Conservation (phyloP, 306 rosid genomes). For the Castanea crenata region DNA sequence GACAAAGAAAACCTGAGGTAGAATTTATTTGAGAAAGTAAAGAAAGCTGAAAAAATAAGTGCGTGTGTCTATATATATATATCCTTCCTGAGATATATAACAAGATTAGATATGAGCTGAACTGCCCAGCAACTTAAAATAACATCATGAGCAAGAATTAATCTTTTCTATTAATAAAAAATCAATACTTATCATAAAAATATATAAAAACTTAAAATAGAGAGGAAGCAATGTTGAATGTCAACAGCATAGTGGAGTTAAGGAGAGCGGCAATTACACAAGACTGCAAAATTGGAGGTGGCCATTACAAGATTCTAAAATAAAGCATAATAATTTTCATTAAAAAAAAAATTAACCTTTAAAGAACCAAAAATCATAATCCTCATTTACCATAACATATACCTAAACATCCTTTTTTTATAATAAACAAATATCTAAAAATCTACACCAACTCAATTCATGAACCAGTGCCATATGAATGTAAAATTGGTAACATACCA, state of each 20-base stretch:
- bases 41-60: background rate
- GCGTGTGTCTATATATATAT: background rate
- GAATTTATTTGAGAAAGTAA: background rate
- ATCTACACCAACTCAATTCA: slow-evolving; percentile 1
- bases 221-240: background rate
- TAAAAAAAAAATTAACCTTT: background rate
- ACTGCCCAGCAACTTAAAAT: background rate
- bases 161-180: too few relatives aligned
- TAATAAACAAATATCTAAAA: background rate
- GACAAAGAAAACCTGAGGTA: background rate
- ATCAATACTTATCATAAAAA: too few relatives aligned
- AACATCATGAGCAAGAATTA: too few relatives aligned
- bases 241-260: background rate
- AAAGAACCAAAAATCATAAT: background rate
- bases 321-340: background rate
- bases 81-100: background rate
- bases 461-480: slow-evolving; percentile 17
- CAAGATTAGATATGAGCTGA: background rate
- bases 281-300: background rate
- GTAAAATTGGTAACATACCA: slow-evolving; percentile 52
- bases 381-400: background rate
- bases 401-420: background rate
- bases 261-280: background rate
- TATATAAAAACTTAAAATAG: background rate
- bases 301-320: background rate